Conservation (phyloP, 2,329 filamentous ascomycete species). For the Coniochaeta ligniaria region DNA sequence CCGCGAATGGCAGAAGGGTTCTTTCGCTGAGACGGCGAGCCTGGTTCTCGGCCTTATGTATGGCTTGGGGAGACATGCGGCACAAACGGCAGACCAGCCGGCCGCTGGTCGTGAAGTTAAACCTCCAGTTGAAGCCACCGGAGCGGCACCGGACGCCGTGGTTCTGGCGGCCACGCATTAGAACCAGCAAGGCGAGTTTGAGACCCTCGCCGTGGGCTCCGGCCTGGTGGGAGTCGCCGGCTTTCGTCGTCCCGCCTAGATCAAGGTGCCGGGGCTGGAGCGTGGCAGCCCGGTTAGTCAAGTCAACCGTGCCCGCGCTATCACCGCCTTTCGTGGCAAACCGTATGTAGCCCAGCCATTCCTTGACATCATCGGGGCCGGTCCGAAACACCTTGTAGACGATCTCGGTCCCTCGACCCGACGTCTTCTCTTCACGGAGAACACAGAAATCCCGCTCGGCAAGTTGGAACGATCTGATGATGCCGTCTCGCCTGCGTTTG, state of each 20-base stretch:
- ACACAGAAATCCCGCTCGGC: slow-evolving; percentile 15
- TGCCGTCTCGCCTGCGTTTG: slow-evolving; percentile 19
- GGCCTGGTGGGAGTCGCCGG: slow-evolving; percentile 11
- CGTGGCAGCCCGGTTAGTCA: slow-evolving; percentile 19
- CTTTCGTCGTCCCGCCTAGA: slow-evolving; percentile 19
- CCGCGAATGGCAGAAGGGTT: slow-evolving; percentile 8
- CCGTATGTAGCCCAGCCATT: slow-evolving; percentile 22
- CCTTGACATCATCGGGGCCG: background rate
- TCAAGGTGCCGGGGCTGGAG: slow-evolving; percentile 22
- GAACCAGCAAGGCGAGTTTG: slow-evolving; percentile 16
- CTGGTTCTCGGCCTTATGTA: slow-evolving; percentile 2
- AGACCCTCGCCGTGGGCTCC: slow-evolving; percentile 23
- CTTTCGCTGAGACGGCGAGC: slow-evolving; percentile 1
- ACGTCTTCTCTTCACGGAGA: slow-evolving; percentile 9
- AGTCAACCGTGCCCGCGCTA: slow-evolving; percentile 18
- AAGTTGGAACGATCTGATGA: slow-evolving; percentile 16
- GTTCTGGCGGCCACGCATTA: slow-evolving; percentile 18
- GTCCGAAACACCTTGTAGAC: slow-evolving; percentile 15
- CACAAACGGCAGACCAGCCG: slow-evolving; percentile 11
- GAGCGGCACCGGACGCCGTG: slow-evolving; percentile 18
- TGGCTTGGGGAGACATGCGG: slow-evolving; percentile 6
- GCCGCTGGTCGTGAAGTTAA: slow-evolving; percentile 18
- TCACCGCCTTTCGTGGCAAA: slow-evolving; percentile 11
- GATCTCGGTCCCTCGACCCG: slow-evolving; percentile 13
- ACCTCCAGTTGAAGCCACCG: slow-evolving; percentile 19